Conservation (phyloP, 176 grass and related monocot species). For the Juncus effusus region DNA sequence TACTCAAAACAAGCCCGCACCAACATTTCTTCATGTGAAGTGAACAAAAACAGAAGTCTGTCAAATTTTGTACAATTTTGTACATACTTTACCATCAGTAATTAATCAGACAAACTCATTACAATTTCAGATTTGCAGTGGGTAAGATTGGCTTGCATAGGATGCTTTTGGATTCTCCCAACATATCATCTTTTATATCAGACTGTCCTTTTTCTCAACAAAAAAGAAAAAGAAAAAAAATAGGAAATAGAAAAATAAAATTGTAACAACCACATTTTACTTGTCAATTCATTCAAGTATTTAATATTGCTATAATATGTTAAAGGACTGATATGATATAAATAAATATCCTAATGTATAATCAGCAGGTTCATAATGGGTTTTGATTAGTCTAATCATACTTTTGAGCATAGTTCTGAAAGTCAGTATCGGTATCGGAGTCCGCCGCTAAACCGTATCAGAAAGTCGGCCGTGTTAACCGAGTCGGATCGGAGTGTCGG, state of each 20-base stretch:
- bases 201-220: neutral
- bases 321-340: no score
- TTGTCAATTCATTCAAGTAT: neutral
- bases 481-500: no score
- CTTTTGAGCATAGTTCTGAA: no score
- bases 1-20: no score
- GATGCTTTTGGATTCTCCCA: conserved; percentile 10
- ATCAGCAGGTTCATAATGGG: no score
- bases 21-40: no score
- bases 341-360: no score
- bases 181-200: conserved; percentile 20
- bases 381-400: no score
- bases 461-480: no score
- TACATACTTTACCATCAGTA: neutral
- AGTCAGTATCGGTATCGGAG: no score
- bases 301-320: neutral
- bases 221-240: neutral
- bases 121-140: neutral
- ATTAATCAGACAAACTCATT: neutral
- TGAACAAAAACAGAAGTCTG: no score
- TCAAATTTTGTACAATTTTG: neutral
- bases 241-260: neutral
- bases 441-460: no score
- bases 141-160: conserved; percentile 9
- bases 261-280: neutral